These are phyloP conservation scores for Debaryomycetaceae sp. DNA, from an alignment of 1,139 yeast species.

Conservation along the genomic window DNA sequence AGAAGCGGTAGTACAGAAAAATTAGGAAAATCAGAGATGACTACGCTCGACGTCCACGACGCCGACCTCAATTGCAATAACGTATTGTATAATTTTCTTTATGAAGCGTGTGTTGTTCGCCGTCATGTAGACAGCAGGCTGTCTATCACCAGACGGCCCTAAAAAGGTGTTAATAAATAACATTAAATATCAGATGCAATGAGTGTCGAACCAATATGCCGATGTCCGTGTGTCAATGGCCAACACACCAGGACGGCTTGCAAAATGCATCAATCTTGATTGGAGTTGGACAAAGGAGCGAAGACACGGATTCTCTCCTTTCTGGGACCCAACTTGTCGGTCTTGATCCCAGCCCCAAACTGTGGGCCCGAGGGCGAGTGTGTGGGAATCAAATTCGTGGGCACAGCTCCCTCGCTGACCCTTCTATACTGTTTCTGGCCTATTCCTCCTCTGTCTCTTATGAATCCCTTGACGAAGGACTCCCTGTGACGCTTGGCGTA, in stretches of 20 bases:
- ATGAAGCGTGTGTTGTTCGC: neutral
- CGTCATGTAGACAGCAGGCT: neutral
- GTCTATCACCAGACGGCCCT: neutral
- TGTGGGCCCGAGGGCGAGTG: conserved; percentile 41
- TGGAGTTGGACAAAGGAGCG: conserved; percentile 26
- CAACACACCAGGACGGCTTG: neutral
- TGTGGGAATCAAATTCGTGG: conserved; percentile 39
- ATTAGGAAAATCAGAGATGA: neutral
- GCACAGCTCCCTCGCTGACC: conserved; percentile 25
- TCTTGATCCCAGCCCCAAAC: conserved; percentile 47
- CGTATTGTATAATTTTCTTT: neutral
- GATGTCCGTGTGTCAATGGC: conserved; percentile 1
- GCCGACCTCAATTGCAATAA: neutral
- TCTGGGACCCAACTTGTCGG: conserved; percentile 46
- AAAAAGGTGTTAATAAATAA: neutral
- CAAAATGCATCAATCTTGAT: conserved; percentile 1
- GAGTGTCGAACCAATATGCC: neutral
- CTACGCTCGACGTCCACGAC: neutral
- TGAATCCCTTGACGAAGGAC: conserved; percentile 41
- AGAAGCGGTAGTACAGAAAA: too few species aligned
- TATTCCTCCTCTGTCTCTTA: conserved; percentile 47
- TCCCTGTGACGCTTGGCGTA: conserved; percentile 38
- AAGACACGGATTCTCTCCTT: conserved; percentile 39
- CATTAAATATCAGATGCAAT: neutral
- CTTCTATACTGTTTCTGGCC: conserved; percentile 43